A percentile compares a stretch with the other conserved stretches of the same genome.
phyloP scores from a whole-genome alignment of 2,329 filamentous ascomycete species.

The Cercospora zeina region DNA sequence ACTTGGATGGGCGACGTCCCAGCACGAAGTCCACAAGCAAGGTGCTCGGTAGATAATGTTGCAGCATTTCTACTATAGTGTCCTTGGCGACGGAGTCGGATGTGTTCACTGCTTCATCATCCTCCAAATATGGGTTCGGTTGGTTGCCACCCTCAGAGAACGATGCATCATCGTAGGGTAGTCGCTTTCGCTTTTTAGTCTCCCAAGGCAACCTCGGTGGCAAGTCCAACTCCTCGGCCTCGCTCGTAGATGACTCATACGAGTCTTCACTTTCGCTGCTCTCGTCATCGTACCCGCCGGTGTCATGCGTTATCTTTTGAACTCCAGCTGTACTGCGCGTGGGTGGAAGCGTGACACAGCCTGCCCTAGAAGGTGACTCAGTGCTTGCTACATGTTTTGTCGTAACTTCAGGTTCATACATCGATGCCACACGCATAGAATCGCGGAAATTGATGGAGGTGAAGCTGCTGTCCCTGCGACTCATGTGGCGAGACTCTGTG shows the following conservation, averaged over 20 bases:
- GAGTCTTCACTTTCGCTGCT: constrained; percentile 35
- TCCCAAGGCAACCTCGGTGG: constrained; percentile 34
- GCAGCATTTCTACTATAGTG: constrained; percentile 4
- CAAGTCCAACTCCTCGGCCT: constrained; percentile 27
- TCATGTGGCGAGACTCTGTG: neutral
- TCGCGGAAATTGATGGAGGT: constrained; percentile 54
- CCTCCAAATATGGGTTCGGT: constrained; percentile 1
- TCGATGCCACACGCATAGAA: constrained; percentile 29
- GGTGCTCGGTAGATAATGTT: constrained; percentile 2
- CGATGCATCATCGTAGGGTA: constrained; percentile 5
- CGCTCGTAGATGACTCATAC: constrained; percentile 28
- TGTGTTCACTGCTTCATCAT: constrained; percentile 2
- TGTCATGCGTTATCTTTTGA: constrained; percentile 16
- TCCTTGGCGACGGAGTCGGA: neutral
- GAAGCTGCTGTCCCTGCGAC: constrained; percentile 49
- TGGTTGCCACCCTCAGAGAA: neutral
- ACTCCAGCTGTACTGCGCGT: constrained; percentile 18
- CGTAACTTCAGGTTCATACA: neutral
- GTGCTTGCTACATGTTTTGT: neutral
- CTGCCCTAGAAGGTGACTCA: neutral
- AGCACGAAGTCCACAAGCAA: neutral
- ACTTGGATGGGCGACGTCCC: neutral
- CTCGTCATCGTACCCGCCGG: constrained; percentile 22
- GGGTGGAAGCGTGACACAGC: constrained; percentile 20
- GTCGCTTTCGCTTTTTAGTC: constrained; percentile 35